Evolutionary conservation across 2,329 filamentous ascomycete genomes (phyloP).

Genomic region (Pseudonectria foliicola): DNA sequence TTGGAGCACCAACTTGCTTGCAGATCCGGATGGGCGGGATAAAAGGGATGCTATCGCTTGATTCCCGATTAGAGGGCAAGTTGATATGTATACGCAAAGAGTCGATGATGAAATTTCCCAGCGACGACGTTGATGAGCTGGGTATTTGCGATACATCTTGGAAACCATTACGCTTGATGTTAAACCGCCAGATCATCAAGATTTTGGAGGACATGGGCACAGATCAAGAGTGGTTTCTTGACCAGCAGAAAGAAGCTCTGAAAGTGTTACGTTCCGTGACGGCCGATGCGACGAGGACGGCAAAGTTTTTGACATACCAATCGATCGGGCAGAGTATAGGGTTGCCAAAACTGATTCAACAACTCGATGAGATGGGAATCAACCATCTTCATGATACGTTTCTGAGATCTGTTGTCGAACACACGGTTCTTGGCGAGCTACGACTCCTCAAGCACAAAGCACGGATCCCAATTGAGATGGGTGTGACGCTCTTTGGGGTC

Average conservation of each 20-base stretch:
- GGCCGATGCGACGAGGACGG: conserved; percentile 51
- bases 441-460: conserved; percentile 72
- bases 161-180: conserved; percentile 58
- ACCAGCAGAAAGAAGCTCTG: conserved; percentile 58
- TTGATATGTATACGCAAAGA: conserved; percentile 53
- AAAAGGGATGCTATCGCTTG: conserved; percentile 73
- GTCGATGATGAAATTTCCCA: conserved; percentile 76
- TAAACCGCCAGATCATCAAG: conserved; percentile 79
- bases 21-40: conserved; percentile 69
- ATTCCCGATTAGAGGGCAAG: conserved; percentile 51
- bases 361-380: conserved; percentile 50
- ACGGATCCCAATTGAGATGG: conserved; percentile 62
- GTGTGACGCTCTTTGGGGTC: conserved; percentile 72
- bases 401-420: conserved; percentile 62
- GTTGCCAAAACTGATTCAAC: conserved; percentile 54
- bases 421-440: conserved; percentile 62
- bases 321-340: conserved; percentile 53
- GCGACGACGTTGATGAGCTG: conserved; percentile 45
- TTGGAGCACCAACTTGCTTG: conserved; percentile 53
- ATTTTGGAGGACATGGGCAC: conserved; percentile 75
- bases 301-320: conserved; percentile 57
- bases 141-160: conserved; percentile 67
- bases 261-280: conserved; percentile 53
- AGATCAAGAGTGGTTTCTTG: conserved; percentile 49
- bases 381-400: conserved; percentile 64